A percentile compares a stretch with the other conserved stretches of the same genome.
phyloP scores from a whole-genome alignment of 192 early-diverging fungal species.

The Piromyces finnis region DNA sequence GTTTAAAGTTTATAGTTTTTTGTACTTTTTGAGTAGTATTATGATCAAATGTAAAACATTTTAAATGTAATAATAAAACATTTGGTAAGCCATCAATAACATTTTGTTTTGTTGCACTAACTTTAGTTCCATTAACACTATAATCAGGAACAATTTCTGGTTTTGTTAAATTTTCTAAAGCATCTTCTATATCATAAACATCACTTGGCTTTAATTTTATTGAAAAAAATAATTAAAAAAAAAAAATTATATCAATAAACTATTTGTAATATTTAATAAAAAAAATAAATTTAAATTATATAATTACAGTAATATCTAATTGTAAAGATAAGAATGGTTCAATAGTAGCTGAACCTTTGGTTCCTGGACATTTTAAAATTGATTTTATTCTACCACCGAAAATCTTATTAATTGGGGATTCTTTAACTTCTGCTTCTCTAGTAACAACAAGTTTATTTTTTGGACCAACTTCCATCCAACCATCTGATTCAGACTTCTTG shows the following conservation, averaged over 20 bases:
- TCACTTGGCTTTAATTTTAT: slow-evolving; percentile 14
- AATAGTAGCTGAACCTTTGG: slow-evolving; percentile 59
- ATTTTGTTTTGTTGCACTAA: slow-evolving; percentile 64
- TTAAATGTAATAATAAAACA: slow-evolving; percentile 82
- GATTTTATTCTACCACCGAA: slow-evolving; percentile 74
- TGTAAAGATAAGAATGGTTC: slow-evolving; percentile 80
- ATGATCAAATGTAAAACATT: slow-evolving; percentile 73
- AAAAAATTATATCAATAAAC: too few relatives aligned
- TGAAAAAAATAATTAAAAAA: slow-evolving; percentile 1
- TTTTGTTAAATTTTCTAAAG: slow-evolving; percentile 53
- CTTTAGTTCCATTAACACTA: slow-evolving; percentile 5
- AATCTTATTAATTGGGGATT: slow-evolving; percentile 66
- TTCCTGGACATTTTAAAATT: slow-evolving; percentile 46
- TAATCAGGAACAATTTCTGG: slow-evolving; percentile 44
- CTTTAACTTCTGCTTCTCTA: slow-evolving; percentile 32
- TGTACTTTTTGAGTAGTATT: slow-evolving; percentile 60
- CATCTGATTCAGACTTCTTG: slow-evolving; percentile 18
- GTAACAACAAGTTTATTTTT: slow-evolving; percentile 58
- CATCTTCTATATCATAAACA: slow-evolving; percentile 69
- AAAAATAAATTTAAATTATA: not conserved
- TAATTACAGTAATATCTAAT: slow-evolving; percentile 61
- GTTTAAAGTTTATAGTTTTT: slow-evolving; percentile 44
- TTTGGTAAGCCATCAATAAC: slow-evolving; percentile 69
- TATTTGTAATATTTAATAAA: slow-evolving; percentile 1
- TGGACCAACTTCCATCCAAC: slow-evolving; percentile 80